Evolutionary conservation across 495 filamentous ascomycete genomes (phyloP).

Genomic region (Aspergillus bertholletiae): DNA sequence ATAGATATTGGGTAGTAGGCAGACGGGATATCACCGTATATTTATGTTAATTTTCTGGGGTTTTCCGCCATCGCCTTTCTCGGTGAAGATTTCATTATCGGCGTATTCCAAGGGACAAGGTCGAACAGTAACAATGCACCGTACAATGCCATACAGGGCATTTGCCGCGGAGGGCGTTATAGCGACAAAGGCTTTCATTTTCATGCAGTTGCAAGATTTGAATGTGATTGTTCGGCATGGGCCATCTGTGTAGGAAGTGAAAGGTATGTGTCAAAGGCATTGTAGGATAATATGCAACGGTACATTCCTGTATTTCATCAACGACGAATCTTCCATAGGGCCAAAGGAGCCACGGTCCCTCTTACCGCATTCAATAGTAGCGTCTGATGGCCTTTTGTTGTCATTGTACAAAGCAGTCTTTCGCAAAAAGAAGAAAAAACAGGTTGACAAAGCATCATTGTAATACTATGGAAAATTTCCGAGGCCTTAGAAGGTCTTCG

Average conservation of each 20-base stretch:
- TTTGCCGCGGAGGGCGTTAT: neutral
- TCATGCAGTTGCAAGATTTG: neutral
- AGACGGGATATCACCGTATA: neutral
- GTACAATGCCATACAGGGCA: neutral
- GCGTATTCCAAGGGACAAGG: neutral
- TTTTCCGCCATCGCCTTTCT: neutral
- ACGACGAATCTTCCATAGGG: neutral
- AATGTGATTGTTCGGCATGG: neutral
- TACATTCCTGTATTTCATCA: neutral
- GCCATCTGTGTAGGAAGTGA: neutral
- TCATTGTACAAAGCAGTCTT: neutral
- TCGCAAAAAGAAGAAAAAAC: neutral
- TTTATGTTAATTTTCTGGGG: neutral
- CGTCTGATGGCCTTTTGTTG: neutral
- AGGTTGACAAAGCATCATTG: too few species aligned
- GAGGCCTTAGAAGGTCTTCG: too few species aligned
- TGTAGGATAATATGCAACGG: neutral
- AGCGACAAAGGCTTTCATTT: neutral
- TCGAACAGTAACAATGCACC: neutral
- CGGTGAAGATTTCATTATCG: neutral
- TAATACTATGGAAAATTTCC: too few species aligned
- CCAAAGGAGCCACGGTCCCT: neutral
- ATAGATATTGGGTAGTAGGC: neutral
- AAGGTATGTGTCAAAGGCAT: neutral
- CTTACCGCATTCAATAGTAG: neutral